Percentiles rank a stretch among this genome's conserved stretches.
These are phyloP conservation scores for Naegleria gruberi DNA, from an alignment of 208 protist species.

Conservation along the genomic window DNA sequence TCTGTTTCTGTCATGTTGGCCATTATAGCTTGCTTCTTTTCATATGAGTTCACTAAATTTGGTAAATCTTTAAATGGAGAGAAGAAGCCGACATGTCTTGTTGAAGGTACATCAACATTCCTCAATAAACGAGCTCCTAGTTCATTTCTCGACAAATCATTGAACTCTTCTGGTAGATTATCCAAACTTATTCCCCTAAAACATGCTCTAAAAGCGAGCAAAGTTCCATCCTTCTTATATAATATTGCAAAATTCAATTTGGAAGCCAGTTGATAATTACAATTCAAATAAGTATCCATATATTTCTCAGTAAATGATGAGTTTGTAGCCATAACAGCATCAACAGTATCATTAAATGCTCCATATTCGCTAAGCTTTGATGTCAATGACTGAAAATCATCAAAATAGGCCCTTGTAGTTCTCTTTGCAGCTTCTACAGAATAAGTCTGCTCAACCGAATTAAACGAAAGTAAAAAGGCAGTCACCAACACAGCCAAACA, in stretches of 20 bases:
- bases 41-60: neutral
- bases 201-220: no score
- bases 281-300: neutral
- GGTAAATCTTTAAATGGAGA: neutral
- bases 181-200: no score
- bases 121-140: neutral
- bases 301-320: neutral
- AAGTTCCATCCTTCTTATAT: no score
- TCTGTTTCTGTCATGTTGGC: neutral
- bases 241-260: no score
- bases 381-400: neutral
- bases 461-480: neutral
- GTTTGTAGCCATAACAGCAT: neutral
- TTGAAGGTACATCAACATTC: neutral
- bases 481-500: neutral
- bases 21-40: neutral
- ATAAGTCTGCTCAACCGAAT: neutral
- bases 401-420: neutral
- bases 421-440: neutral
- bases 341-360: neutral
- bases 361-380: neutral
- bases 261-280: no score
- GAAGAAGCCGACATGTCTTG: neutral
- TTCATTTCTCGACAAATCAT: no score
- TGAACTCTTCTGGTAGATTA: no score